Evolutionary conservation across 306 rosid genomes (phyloP).

Genomic region (Lathyrus oleraceus): DNA sequence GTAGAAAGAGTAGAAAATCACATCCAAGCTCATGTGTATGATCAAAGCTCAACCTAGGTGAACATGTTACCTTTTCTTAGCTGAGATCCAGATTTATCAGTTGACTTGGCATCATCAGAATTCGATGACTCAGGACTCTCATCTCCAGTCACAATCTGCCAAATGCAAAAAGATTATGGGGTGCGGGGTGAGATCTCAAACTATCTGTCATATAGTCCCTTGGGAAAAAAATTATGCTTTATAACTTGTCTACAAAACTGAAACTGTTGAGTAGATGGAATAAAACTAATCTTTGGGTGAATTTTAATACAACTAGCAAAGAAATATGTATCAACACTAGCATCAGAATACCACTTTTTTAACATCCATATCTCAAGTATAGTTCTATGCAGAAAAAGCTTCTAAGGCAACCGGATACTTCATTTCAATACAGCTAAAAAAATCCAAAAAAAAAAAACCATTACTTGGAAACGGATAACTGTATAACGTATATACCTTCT

Average conservation of each 20-base stretch:
- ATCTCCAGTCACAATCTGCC: constrained; percentile 58
- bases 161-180: constrained; percentile 39
- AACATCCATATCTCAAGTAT: constrained; percentile 16
- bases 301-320: not conserved
- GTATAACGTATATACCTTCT: constrained; percentile 49
- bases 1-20: constrained; percentile 23
- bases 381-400: not conserved
- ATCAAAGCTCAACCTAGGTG: constrained; percentile 13
- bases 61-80: constrained; percentile 71
- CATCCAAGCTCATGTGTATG: constrained; percentile 25
- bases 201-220: not conserved
- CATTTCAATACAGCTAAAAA: constrained; percentile 10
- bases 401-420: not conserved
- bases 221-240: not conserved
- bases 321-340: constrained; percentile 2
- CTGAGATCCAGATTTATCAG: constrained; percentile 55
- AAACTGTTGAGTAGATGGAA: too few species aligned
- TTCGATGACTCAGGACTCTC: constrained; percentile 56
- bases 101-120: constrained; percentile 54
- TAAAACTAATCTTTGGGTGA: not conserved
- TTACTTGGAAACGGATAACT: constrained; percentile 17
- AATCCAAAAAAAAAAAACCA: too few species aligned
- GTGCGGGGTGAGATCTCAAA: constrained; percentile 23
- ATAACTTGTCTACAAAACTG: not conserved
- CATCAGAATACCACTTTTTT: constrained; percentile 7